A percentile compares a stretch with the other conserved stretches of the same genome.
Conservation (phyloP, 495 filamentous ascomycete genomes). For the Hypoxylon cercidicola region DNA sequence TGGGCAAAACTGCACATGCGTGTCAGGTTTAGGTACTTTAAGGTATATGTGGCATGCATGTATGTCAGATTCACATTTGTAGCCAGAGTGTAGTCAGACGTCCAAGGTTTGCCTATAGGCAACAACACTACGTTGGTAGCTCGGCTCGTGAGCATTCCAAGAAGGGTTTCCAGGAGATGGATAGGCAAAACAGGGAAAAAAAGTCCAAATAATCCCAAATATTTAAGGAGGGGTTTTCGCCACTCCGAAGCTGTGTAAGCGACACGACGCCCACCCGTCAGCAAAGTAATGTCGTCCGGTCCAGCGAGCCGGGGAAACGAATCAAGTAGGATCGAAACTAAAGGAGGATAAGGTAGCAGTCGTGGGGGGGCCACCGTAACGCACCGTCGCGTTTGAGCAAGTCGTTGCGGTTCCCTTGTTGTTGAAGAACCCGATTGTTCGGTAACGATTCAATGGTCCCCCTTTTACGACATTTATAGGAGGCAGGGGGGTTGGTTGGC, state of each 20-base stretch:
- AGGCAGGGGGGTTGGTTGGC: conserved; percentile 12
- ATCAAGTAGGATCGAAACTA: neutral
- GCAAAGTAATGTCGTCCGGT: conserved; percentile 6
- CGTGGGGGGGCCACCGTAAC: neutral
- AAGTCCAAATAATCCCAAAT: neutral
- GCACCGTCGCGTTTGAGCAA: neutral
- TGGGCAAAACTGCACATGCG: no score
- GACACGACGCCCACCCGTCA: conserved; percentile 4
- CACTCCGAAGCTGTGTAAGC: conserved; percentile 14
- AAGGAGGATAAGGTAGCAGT: neutral
- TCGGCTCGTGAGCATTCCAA: conserved; percentile 11
- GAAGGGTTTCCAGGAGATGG: conserved; percentile 2
- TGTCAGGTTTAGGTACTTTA: no score
- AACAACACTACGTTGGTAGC: conserved; percentile 16
- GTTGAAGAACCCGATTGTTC: conserved; percentile 30
- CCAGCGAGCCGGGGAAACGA: conserved; percentile 9
- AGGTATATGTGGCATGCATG: conserved; percentile 11
- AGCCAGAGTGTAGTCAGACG: conserved; percentile 14
- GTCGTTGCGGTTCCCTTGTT: neutral
- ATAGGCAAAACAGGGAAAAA: conserved; percentile 4
- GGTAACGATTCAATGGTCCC: conserved; percentile 30
- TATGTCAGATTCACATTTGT: conserved; percentile 28
- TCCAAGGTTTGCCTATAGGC: conserved; percentile 19
- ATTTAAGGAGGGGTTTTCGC: neutral
- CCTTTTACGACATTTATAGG: conserved; percentile 25